phyloP scores from a whole-genome alignment of 805 yeast species.

The Wickerhamiella parazyma region DNA sequence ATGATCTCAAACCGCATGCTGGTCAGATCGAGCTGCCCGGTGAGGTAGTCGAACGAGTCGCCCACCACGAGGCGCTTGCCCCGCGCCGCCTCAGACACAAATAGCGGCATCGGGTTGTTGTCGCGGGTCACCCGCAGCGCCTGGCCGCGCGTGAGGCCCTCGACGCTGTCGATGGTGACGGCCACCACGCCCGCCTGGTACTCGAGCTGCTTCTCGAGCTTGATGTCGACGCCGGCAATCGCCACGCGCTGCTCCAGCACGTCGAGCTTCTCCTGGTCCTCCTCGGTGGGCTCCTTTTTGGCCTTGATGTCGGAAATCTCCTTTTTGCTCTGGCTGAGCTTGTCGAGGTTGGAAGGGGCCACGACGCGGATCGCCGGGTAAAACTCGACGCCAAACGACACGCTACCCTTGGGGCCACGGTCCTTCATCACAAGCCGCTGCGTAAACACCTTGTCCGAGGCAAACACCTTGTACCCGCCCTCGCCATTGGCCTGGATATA shows the following conservation, averaged over 20 bases:
- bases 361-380: slow-evolving; percentile 73
- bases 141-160: slow-evolving; percentile 28
- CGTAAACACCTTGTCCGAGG: slow-evolving; percentile 41
- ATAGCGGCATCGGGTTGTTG: slow-evolving; percentile 53
- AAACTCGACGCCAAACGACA: slow-evolving; percentile 64
- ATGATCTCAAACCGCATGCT: slow-evolving; percentile 18
- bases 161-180: slow-evolving; percentile 33
- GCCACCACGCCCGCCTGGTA: slow-evolving; percentile 67
- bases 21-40: slow-evolving; percentile 19
- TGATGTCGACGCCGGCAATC: slow-evolving; percentile 22
- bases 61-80: slow-evolving; percentile 21
- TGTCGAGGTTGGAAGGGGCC: slow-evolving; percentile 43
- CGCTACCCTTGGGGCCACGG: slow-evolving; percentile 72
- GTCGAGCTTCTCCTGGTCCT: slow-evolving; percentile 26
- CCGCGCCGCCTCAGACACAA: slow-evolving; percentile 42
- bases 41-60: slow-evolving; percentile 20
- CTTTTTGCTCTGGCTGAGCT: slow-evolving; percentile 40
- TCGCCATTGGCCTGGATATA: slow-evolving; percentile 47
- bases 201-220: slow-evolving; percentile 36
- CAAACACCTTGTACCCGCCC: slow-evolving; percentile 48
- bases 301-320: slow-evolving; percentile 19
- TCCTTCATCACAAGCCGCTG: slow-evolving; percentile 53
- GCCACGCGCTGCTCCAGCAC: slow-evolving; percentile 20
- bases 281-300: slow-evolving; percentile 17
- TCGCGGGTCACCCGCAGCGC: slow-evolving; percentile 70